Percentiles rank a stretch among this genome's conserved stretches.
These are phyloP conservation scores for Chionographis japonica DNA, from an alignment of 106 monocot species.

Conservation along the genomic window DNA sequence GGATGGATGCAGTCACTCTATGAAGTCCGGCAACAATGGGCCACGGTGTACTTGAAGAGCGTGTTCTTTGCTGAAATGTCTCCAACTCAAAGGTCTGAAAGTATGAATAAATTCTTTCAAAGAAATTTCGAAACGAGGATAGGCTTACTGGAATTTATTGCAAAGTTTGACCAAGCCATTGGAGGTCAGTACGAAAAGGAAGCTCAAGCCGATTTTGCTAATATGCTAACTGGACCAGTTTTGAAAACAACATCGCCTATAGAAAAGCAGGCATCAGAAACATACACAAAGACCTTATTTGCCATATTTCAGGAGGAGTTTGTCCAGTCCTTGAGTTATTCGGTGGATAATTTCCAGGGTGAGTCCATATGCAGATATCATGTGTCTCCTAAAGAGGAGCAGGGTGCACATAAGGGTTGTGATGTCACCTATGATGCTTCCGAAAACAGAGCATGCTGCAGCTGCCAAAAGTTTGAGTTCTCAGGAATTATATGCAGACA, in stretches of 20 bases:
- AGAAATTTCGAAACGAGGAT: conserved; percentile 18
- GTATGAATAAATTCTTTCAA: conserved; percentile 16
- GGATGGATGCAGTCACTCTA: conserved; percentile 15
- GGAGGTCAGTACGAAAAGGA: conserved; percentile 19
- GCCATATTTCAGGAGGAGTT: conserved; percentile 24
- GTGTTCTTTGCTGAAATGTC: conserved; percentile 26
- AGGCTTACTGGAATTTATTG: conserved; percentile 9
- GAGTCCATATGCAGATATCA: conserved; percentile 1
- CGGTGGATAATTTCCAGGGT: conserved; percentile 11
- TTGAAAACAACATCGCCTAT: conserved; percentile 6
- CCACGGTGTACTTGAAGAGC: conserved; percentile 8
- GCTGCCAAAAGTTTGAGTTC: conserved; percentile 19
- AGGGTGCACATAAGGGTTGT: not conserved
- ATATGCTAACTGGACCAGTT: not conserved
- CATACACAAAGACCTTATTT: conserved; percentile 23
- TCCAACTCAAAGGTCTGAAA: conserved; percentile 20
- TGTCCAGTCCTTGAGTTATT: conserved; percentile 9
- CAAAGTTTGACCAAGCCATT: conserved; percentile 24
- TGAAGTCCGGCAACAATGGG: conserved; percentile 19
- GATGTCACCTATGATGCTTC: not conserved
- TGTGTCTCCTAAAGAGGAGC: not conserved
- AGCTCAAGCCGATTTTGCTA: conserved; percentile 18
- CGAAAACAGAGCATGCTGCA: conserved; percentile 11
- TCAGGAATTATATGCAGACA: conserved; percentile 20
- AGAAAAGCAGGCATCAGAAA: conserved; percentile 9